Conservation (phyloP, 2,329 filamentous ascomycete species). For the Alternaria ethzedia region DNA sequence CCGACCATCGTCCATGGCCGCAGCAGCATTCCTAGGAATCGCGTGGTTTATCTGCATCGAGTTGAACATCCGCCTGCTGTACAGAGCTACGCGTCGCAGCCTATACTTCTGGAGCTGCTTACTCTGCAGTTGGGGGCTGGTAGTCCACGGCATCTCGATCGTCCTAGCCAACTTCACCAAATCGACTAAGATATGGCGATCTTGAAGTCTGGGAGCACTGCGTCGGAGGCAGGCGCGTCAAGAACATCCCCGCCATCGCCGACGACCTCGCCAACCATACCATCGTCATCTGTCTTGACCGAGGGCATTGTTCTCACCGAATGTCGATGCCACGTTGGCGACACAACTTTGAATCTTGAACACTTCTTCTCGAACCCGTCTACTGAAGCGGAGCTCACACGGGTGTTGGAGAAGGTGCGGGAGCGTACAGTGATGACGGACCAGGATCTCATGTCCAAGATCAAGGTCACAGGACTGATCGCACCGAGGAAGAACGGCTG, state of each 20-base stretch:
- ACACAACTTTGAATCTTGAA: too few species aligned
- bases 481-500: not conserved
- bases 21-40: conserved; percentile 24
- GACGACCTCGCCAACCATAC: not conserved
- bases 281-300: too few species aligned
- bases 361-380: not conserved
- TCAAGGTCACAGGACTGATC: not conserved
- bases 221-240: not conserved
- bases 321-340: too few species aligned
- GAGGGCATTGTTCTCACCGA: too few species aligned
- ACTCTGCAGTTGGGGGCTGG: conserved; percentile 38
- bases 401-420: not conserved
- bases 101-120: conserved; percentile 56
- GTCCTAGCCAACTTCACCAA: conserved; percentile 48
- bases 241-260: not conserved
- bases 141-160: conserved; percentile 50
- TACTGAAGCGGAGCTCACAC: not conserved
- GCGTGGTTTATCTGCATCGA: conserved; percentile 49
- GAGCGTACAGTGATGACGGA: not conserved
- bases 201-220: not conserved
- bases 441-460: not conserved
- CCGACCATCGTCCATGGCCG: conserved; percentile 10
- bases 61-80: conserved; percentile 50
- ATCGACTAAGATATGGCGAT: not conserved
- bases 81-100: conserved; percentile 48